Percentiles rank a stretch among this genome's conserved stretches.
phyloP scores from a whole-genome alignment of 306 rosid genomes.

The Rosa rugosa region DNA sequence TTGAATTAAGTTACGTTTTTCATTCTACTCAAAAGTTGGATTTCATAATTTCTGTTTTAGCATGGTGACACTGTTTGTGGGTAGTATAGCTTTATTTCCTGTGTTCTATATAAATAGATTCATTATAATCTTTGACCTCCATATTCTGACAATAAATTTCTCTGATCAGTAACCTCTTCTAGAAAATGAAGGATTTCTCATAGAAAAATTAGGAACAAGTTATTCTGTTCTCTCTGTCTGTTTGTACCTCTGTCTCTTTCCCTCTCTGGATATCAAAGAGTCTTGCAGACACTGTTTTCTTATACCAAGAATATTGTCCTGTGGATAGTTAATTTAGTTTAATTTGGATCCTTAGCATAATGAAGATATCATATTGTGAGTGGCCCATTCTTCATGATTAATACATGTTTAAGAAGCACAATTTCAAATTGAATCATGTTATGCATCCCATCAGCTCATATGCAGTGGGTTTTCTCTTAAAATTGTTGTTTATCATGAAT shows the following conservation, averaged over 20 bases:
- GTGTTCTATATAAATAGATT: no score
- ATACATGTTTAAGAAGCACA: background rate
- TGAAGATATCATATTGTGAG: background rate
- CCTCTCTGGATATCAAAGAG: background rate
- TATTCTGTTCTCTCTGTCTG: background rate
- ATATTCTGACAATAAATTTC: background rate
- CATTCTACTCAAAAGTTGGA: no score
- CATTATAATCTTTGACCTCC: background rate
- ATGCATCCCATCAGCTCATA: background rate
- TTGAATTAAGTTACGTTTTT: no score
- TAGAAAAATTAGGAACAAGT: background rate
- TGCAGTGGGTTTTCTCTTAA: background rate
- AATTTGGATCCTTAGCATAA: background rate
- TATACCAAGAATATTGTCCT: background rate
- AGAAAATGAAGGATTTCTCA: background rate
- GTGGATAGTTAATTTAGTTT: background rate
- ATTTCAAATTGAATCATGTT: background rate
- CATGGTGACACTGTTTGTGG: no score
- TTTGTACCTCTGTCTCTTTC: background rate
- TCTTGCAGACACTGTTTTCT: background rate
- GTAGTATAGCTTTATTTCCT: no score
- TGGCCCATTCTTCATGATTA: background rate
- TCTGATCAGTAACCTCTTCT: background rate
- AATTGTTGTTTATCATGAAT: background rate
- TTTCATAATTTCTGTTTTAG: no score